phyloP scores from a whole-genome alignment of 2,329 filamentous ascomycete genomes.

The Colletotrichum viniferum region DNA sequence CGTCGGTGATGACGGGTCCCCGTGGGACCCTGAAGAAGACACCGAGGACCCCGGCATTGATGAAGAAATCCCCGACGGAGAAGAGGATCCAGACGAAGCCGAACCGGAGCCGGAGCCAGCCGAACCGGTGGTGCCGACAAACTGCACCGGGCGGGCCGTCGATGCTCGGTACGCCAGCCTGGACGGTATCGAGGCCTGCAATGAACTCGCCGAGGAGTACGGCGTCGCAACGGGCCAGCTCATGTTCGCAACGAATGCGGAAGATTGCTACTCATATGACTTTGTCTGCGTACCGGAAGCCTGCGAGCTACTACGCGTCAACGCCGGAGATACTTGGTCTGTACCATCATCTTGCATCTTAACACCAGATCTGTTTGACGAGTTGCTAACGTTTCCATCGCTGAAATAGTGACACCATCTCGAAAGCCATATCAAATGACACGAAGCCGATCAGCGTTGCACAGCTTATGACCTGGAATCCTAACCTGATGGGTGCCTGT shows the following conservation, averaged over 20 bases:
- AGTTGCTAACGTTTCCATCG: not conserved
- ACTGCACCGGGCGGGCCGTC: not conserved
- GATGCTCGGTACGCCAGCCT: not conserved
- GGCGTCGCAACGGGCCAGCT: not conserved
- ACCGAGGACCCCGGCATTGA: not conserved
- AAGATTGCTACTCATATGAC: not conserved
- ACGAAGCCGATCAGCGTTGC: not conserved
- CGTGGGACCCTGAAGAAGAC: not conserved
- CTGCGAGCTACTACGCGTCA: not conserved
- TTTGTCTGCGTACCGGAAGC: not conserved
- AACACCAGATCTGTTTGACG: not conserved
- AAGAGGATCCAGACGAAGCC: not conserved
- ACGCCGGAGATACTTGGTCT: not conserved
- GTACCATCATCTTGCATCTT: not conserved
- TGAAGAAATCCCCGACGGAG: not conserved
- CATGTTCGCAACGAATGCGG: not conserved
- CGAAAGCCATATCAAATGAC: not conserved
- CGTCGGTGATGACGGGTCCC: not conserved
- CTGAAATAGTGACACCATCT: not conserved
- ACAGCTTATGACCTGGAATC: slow-evolving; percentile 7
- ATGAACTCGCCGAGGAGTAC: not conserved
- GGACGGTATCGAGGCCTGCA: not conserved
- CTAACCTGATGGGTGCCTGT: slow-evolving; percentile 10
- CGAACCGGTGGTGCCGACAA: not conserved
- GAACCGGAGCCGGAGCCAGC: not conserved